Conservation (phyloP, 805 yeast genomes). For the Priceomyces castillae region DNA sequence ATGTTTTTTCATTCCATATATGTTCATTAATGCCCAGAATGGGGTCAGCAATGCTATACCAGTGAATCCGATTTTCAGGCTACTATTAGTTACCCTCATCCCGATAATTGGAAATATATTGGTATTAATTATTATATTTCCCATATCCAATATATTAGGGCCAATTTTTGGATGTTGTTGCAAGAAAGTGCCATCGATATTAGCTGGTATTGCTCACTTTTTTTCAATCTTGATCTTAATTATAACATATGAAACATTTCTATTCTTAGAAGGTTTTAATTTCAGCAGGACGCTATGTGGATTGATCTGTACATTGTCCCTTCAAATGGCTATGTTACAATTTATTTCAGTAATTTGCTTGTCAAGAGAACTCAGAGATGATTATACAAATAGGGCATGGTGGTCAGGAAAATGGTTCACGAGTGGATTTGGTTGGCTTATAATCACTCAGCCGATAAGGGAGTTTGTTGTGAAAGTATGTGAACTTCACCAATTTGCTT, state of each 20-base stretch:
- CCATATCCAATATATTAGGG: constrained; percentile 36
- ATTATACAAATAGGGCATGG: constrained; percentile 46
- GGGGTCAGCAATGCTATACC: constrained; percentile 52
- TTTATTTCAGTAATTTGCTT: constrained; percentile 29
- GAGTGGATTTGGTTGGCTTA: constrained; percentile 34
- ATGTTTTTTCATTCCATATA: constrained; percentile 57
- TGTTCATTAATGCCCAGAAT: constrained; percentile 81
- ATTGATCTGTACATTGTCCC: constrained; percentile 32
- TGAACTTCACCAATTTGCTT: constrained; percentile 45
- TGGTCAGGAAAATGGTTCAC: constrained; percentile 53
- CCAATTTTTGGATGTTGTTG: constrained; percentile 34
- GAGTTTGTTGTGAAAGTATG: constrained; percentile 45
- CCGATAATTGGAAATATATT: constrained; percentile 47
- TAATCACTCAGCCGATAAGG: constrained; percentile 44
- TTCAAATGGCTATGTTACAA: constrained; percentile 37
- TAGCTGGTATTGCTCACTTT: constrained; percentile 42
- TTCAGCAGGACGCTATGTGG: constrained; percentile 38
- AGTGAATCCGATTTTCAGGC: constrained; percentile 56
- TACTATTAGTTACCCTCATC: constrained; percentile 48
- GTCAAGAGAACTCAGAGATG: constrained; percentile 42
- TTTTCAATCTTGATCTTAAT: constrained; percentile 32
- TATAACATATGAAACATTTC: constrained; percentile 32
- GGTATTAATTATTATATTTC: constrained; percentile 29
- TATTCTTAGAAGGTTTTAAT: constrained; percentile 44
- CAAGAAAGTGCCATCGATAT: constrained; percentile 28